Conservation (phyloP, 768 basidiomycete species). For the Pleurotus djamor region DNA sequence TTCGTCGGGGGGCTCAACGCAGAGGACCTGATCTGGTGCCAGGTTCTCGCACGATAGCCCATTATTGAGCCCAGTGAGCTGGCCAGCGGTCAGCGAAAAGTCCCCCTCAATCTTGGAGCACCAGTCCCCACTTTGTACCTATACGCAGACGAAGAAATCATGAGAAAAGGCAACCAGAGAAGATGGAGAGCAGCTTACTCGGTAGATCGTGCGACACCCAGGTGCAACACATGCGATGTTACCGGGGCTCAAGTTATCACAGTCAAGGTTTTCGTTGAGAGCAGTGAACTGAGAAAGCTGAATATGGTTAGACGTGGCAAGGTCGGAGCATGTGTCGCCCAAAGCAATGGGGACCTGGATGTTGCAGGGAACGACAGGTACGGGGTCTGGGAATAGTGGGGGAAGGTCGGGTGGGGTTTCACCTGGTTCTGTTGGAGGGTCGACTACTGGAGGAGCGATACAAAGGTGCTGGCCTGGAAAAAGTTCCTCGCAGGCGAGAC, state of each 20-base stretch:
- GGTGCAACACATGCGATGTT: slow-evolving; percentile 2
- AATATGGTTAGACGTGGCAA: background rate
- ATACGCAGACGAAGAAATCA: background rate
- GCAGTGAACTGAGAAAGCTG: slow-evolving; percentile 1
- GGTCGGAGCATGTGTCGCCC: background rate
- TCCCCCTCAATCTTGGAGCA: background rate
- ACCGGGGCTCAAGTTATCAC: slow-evolving; percentile 3
- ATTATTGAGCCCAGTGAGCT: background rate
- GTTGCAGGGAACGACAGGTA: background rate
- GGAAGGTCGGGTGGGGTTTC: background rate
- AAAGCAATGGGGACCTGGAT: background rate
- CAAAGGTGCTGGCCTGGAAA: slow-evolving; percentile 7
- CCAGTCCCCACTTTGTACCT: background rate
- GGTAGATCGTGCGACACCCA: background rate
- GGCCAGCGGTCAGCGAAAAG: background rate
- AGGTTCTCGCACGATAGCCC: background rate
- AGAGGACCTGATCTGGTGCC: background rate
- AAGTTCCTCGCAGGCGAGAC: background rate
- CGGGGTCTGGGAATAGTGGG: background rate
- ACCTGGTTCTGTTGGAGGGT: background rate
- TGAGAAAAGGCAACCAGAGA: background rate
- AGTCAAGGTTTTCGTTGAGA: slow-evolving; percentile 5
- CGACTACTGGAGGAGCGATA: background rate
- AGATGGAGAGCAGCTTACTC: background rate
- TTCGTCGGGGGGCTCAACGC: background rate